Evolutionary conservation across 768 basidiomycete species (phyloP), one percentile per base, ranked within the genome.

Genomic region (Rhodotorula kratochvilovae): DNA sequence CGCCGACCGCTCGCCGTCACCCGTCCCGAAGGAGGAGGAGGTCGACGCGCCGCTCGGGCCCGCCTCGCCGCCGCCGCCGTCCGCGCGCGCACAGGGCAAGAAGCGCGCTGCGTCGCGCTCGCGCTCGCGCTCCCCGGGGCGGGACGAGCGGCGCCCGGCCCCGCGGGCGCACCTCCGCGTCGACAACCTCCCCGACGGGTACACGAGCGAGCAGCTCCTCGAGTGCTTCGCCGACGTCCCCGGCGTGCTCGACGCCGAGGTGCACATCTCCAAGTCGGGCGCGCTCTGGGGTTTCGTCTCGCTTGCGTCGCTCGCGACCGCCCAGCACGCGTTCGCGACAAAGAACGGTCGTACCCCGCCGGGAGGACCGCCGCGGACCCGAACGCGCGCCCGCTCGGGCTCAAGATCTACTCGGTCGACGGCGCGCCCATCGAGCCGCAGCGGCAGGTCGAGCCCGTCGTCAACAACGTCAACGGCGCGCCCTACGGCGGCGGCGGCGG

Each of bases 391-490:
- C 36, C 21, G 29, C 29, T 70, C 45, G 33, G 48, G 42, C 35
- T 70, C 35, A 70, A 61, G 59, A 70, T 70, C 46, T 70, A 70
- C 29, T 50, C 64, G 35, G 55, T 53, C 25, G 53, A 61, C 11
- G 69, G 69, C 2, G 21, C 35, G 27, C 70, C 61, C n/a, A 7
- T 71, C 31, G 60, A 66, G 19, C 36, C 61, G 48, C 36, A 61
- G 5, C 50, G 58, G n/a, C 43, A 48, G 33, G 56, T 63, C 33
- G n/a, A 21, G 62, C 35, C 35, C 36, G 33, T 39, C 39, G 57
- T 15, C 39, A 42, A 55, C 55, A 29, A 33, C 35, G 31, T 13
- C 33, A 19, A 23, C 54, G 56, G 45, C 19, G 56, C 36, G 8
- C 11, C 35, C 36, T 23, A 21, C 25, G 56, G 48, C 48, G 15